Percentiles rank a stretch among this genome's conserved stretches.
These are phyloP conservation scores for Tricholoma bakamatsutake DNA, from an alignment of 768 basidiomycete genomes.

Conservation along the genomic window DNA sequence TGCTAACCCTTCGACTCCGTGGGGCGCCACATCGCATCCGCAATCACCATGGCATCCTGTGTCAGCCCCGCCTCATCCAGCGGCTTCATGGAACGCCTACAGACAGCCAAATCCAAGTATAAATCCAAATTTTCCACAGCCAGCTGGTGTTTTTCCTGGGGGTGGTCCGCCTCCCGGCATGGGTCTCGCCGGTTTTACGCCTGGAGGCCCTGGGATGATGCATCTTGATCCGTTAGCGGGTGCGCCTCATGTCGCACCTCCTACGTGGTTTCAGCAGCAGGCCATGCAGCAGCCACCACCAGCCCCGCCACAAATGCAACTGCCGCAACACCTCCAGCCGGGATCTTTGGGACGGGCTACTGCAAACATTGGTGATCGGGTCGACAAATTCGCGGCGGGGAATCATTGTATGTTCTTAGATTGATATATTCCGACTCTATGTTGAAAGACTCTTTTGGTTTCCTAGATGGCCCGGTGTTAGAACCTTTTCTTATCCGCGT, in stretches of 20 bases:
- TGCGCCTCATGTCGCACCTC: neutral
- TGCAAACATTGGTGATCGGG: constrained; percentile 11
- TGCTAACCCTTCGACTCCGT: neutral
- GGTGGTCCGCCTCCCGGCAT: neutral
- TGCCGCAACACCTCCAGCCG: neutral
- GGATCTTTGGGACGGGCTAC: constrained; percentile 1
- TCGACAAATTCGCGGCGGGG: constrained; percentile 15
- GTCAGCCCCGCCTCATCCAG: neutral
- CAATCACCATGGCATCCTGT: neutral
- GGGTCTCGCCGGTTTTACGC: neutral
- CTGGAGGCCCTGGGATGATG: neutral
- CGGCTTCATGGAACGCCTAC: neutral
- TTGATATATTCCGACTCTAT: neutral
- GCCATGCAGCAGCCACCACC: constrained; percentile 4
- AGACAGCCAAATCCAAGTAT: neutral
- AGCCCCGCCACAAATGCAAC: neutral
- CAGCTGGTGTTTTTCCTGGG: neutral
- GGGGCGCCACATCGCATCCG: neutral
- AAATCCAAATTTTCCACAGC: neutral
- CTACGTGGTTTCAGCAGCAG: neutral
- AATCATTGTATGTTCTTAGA: constrained; percentile 10
- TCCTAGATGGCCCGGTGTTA: constrained; percentile 64
- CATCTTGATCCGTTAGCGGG: neutral
- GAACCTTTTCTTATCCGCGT: constrained; percentile 50
- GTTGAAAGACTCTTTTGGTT: neutral